Evolutionary conservation across 805 yeast species (phyloP).

Genomic region (Nakazawaea anatomiae): DNA sequence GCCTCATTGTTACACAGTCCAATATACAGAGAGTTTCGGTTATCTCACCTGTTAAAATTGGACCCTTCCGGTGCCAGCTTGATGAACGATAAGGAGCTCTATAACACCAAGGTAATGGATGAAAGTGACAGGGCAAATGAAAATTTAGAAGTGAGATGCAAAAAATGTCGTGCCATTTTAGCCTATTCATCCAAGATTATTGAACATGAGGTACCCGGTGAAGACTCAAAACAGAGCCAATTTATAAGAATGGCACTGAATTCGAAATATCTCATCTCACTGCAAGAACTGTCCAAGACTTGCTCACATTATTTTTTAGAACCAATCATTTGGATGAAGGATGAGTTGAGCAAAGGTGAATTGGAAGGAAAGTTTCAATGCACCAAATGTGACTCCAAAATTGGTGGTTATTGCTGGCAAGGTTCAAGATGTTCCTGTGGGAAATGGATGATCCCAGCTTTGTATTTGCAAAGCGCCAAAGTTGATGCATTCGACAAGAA

Average conservation of each 20-base stretch:
- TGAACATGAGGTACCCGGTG: conserved; percentile 61
- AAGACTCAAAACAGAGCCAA: conserved; percentile 57
- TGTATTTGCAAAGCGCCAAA: conserved; percentile 73
- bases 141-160: conserved; percentile 57
- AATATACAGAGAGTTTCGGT: conserved; percentile 37
- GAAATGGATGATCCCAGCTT: conserved; percentile 90
- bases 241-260: conserved; percentile 61
- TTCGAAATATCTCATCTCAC: conserved; percentile 53
- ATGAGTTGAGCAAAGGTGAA: conserved; percentile 64
- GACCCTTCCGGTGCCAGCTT: conserved; percentile 38
- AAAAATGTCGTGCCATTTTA: conserved; percentile 68
- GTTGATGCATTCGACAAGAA: conserved; percentile 54
- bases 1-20: conserved; percentile 17
- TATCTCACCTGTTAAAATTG: conserved; percentile 27
- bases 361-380: conserved; percentile 85
- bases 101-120: background rate
- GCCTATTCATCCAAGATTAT: conserved; percentile 61
- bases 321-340: conserved; percentile 89
- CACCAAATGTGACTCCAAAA: conserved; percentile 76
- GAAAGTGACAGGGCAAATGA: conserved; percentile 7
- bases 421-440: conserved; percentile 95
- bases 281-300: conserved; percentile 45
- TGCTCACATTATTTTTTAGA: conserved; percentile 89
- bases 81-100: conserved; percentile 20
- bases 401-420: conserved; percentile 92